phyloP scores from a whole-genome alignment of 352 stramenopile species.

The Globisporangium cystogenes region DNA sequence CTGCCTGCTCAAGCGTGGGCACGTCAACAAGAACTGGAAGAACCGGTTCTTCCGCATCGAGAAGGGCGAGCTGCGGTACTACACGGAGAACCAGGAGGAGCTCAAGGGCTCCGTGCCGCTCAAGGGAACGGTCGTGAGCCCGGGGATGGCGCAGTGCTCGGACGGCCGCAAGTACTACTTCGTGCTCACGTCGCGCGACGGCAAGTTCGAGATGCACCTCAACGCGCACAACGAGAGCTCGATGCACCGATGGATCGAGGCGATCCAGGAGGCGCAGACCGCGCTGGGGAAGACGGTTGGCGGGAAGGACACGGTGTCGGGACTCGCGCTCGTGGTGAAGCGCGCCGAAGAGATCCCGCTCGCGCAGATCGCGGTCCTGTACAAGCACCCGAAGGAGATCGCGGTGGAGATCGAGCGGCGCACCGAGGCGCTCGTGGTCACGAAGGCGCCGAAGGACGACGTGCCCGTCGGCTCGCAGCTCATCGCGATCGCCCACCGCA shows the following conservation, averaged over 20 bases:
- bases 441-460: slow-evolving; percentile 32
- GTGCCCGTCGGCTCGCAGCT: slow-evolving; percentile 73
- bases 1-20: slow-evolving; percentile 72
- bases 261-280: slow-evolving; percentile 69
- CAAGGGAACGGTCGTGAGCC: slow-evolving; percentile 78
- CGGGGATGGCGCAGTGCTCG: slow-evolving; percentile 73
- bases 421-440: slow-evolving; percentile 72
- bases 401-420: slow-evolving; percentile 67
- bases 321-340: slow-evolving; percentile 68
- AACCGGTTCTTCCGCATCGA: slow-evolving; percentile 87
- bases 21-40: slow-evolving; percentile 87
- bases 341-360: slow-evolving; percentile 75
- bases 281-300: slow-evolving; percentile 37
- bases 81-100: slow-evolving; percentile 73
- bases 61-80: slow-evolving; percentile 74
- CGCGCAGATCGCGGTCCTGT: slow-evolving; percentile 54
- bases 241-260: slow-evolving; percentile 88
- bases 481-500: slow-evolving; percentile 49
- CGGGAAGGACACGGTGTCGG: slow-evolving; percentile 47
- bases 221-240: slow-evolving; percentile 73
- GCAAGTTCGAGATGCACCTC: slow-evolving; percentile 83
- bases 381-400: slow-evolving; percentile 53
- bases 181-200: slow-evolving; percentile 73
- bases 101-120: slow-evolving; percentile 67
- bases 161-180: slow-evolving; percentile 85